Evolutionary conservation across 2,329 filamentous ascomycete species (phyloP).

Genomic region (Aureobasidium sp.): DNA sequence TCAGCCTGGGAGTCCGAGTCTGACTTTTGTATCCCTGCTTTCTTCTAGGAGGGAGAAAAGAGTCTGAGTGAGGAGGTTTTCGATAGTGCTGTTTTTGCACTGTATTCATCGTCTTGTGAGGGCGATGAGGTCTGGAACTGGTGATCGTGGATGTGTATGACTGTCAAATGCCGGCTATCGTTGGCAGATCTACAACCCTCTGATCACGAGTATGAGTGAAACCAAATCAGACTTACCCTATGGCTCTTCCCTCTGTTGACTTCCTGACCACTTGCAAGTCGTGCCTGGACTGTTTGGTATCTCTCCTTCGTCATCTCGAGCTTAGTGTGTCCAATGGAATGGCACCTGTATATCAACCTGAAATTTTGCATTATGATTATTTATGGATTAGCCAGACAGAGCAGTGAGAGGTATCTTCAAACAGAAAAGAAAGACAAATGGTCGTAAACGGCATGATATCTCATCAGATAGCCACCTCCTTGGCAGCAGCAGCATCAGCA

Average conservation of each 20-base stretch:
- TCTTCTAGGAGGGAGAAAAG: constrained; percentile 6
- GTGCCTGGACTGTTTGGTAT: not conserved
- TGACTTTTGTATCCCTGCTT: constrained; percentile 4
- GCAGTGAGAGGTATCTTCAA: not conserved
- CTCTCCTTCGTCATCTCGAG: not conserved
- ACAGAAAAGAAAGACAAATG: not conserved
- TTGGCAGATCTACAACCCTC: not conserved
- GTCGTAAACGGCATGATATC: not conserved
- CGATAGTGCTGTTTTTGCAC: not conserved
- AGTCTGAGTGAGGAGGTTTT: not conserved
- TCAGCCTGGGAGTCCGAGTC: not conserved
- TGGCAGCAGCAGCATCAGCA: not conserved
- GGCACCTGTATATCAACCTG: not conserved
- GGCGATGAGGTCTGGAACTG: not conserved
- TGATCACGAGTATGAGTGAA: not conserved
- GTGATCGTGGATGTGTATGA: not conserved
- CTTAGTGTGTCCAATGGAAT: not conserved
- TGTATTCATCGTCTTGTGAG: not conserved
- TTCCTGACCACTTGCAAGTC: not conserved
- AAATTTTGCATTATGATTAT: not conserved
- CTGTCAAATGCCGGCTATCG: not conserved
- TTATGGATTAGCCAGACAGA: not conserved
- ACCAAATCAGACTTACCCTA: not conserved
- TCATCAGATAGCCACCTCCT: constrained; percentile 3
- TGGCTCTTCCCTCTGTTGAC: not conserved